Evolutionary conservation across 2,329 filamentous ascomycete genomes (phyloP).

Genomic region (Lachnellula subtilissima): DNA sequence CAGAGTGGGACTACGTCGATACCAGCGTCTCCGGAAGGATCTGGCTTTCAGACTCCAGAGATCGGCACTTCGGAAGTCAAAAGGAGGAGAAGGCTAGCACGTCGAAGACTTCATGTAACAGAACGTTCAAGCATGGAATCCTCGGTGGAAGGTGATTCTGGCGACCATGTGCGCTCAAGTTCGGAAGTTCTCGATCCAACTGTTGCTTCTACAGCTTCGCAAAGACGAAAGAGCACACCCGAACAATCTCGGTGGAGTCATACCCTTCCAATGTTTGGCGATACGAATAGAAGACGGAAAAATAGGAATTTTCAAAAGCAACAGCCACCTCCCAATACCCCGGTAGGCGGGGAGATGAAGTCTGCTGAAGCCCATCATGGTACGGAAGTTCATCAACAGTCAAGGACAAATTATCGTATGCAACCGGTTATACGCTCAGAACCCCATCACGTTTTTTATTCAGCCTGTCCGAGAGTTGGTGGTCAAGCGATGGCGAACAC

Average conservation of each 20-base stretch:
- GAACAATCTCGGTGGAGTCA: neutral
- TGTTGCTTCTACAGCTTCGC: neutral
- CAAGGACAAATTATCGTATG: slow-evolving; percentile 17
- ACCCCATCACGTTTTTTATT: slow-evolving; percentile 26
- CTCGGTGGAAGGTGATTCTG: slow-evolving; percentile 3
- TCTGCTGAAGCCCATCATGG: neutral
- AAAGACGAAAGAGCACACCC: neutral
- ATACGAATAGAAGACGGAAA: neutral
- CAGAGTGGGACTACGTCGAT: slow-evolving; percentile 17
- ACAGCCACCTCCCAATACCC: neutral
- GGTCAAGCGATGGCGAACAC: slow-evolving; percentile 26
- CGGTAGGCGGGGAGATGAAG: neutral
- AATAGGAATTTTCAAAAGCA: neutral
- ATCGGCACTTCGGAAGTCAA: slow-evolving; percentile 5
- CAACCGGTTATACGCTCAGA: slow-evolving; percentile 26
- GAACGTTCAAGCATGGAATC: slow-evolving; percentile 9
- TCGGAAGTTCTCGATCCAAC: slow-evolving; percentile 3
- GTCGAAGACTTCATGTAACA: slow-evolving; percentile 10
- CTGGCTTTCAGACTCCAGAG: slow-evolving; percentile 5
- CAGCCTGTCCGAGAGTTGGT: slow-evolving; percentile 29
- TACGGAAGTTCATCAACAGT: neutral
- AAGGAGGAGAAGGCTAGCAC: slow-evolving; percentile 5
- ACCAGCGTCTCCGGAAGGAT: neutral
- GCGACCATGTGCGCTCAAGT: neutral
- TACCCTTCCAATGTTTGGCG: neutral